Percentiles rank a stretch among this genome's conserved stretches.
Conservation (phyloP, 106 monocot species). For the Allium cepa region DNA sequence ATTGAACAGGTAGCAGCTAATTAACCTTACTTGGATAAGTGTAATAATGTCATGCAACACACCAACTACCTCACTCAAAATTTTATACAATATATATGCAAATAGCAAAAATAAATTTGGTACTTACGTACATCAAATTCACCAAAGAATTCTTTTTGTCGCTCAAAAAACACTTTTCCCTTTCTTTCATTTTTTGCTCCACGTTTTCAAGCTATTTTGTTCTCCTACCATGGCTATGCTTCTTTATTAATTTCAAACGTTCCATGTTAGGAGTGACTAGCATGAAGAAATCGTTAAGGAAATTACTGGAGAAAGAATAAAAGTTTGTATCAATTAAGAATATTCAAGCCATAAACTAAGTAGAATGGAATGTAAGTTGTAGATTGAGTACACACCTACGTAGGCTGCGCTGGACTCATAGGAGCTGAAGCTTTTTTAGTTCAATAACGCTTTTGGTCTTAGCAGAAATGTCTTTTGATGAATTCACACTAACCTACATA, state of each 20-base stretch:
- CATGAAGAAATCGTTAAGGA: conserved; percentile 89
- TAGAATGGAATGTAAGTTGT: conserved; percentile 5
- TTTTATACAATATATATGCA: not conserved
- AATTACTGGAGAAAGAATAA: conserved; percentile 50
- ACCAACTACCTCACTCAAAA: no score
- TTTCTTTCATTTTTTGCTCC: conserved; percentile 98
- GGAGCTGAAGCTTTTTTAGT: conserved; percentile 96
- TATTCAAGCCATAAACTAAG: not conserved
- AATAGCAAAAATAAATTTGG: not conserved
- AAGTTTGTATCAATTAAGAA: not conserved
- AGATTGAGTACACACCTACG: conserved; percentile 41
- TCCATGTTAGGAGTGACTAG: conserved; percentile 77
- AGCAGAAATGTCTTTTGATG: conserved; percentile 90
- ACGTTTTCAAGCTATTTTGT: conserved; percentile 88
- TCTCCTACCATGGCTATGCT: conserved; percentile 87
- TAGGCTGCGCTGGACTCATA: conserved; percentile 72
- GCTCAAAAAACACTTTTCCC: conserved; percentile 81
- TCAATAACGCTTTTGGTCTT: conserved; percentile 98
- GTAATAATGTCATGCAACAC: no score
- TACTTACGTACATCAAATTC: conserved; percentile 83
- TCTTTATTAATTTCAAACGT: conserved; percentile 78
- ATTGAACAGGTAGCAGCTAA: no score
- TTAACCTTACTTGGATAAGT: no score
- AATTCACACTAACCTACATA: conserved; percentile 72
- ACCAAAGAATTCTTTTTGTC: conserved; percentile 97